phyloP scores from a whole-genome alignment of 2,329 filamentous ascomycete species.

The Colletotrichum orchidophilum region DNA sequence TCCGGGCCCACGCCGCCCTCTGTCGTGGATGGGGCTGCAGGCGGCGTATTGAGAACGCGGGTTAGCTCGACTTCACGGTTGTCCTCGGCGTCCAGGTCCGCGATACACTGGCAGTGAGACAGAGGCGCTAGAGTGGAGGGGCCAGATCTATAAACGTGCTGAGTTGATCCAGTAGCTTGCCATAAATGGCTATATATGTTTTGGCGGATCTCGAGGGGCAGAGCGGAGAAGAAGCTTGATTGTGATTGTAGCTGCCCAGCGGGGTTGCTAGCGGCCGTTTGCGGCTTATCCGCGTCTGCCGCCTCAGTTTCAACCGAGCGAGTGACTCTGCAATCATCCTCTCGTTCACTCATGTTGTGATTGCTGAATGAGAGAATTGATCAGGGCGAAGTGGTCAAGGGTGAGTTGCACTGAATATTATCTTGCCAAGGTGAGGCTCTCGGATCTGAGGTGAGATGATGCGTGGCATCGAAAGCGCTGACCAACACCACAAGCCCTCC shows the following conservation, averaged over 20 bases:
- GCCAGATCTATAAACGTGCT: conserved; percentile 26
- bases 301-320: neutral
- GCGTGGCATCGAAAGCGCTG: neutral
- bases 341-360: neutral
- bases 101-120: conserved; percentile 20
- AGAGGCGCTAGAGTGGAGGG: conserved; percentile 10
- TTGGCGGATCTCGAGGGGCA: conserved; percentile 26
- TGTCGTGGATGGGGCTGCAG: neutral
- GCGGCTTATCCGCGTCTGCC: neutral
- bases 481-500: neutral
- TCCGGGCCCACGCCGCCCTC: neutral
- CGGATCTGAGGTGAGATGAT: neutral
- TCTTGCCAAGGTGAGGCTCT: neutral
- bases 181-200: conserved; percentile 22
- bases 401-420: neutral
- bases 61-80: conserved; percentile 15
- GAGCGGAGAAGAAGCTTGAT: conserved; percentile 21
- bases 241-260: neutral
- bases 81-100: conserved; percentile 25
- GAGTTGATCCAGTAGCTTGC: conserved; percentile 11
- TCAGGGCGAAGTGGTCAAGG: no score
- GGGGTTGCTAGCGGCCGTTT: neutral
- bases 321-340: neutral
- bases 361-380: neutral
- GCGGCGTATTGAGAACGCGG: conserved; percentile 5